Conservation (phyloP, 768 basidiomycete genomes). For the Hericium coralloides region DNA sequence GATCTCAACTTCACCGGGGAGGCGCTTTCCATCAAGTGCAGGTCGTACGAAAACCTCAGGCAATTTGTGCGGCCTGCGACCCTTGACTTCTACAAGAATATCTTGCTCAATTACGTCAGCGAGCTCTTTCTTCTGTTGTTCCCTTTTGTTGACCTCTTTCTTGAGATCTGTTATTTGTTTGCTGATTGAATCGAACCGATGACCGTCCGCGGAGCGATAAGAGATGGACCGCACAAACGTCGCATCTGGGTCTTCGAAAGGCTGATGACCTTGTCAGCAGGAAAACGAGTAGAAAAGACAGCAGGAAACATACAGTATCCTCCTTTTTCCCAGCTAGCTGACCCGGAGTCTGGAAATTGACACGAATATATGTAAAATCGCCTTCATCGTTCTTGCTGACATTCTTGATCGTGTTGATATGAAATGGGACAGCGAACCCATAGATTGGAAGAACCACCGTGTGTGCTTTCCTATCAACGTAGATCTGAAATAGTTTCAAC, state of each 20-base stretch:
- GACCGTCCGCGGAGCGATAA: conserved; percentile 83
- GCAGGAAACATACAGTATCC: conserved; percentile 57
- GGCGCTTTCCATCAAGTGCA: conserved; percentile 87
- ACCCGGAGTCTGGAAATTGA: conserved; percentile 98
- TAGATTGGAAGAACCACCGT: conserved; percentile 90
- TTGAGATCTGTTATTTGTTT: conserved; percentile 93
- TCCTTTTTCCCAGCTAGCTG: conserved; percentile 98
- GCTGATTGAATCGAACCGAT: conserved; percentile 81
- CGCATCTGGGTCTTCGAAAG: conserved; percentile 93
- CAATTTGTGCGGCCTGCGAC: conserved; percentile 76
- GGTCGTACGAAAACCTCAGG: conserved; percentile 92
- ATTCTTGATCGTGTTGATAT: conserved; percentile 98
- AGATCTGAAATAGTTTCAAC: conserved; percentile 46
- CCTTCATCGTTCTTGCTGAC: conserved; percentile 96
- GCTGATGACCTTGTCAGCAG: conserved; percentile 33
- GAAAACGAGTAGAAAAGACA: neutral
- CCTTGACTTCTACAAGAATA: conserved; percentile 79
- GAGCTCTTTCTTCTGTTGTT: conserved; percentile 97
- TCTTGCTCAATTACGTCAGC: conserved; percentile 98
- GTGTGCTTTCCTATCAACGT: conserved; percentile 83
- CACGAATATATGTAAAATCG: conserved; percentile 87
- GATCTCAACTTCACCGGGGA: conserved; percentile 97
- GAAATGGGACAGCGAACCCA: conserved; percentile 94
- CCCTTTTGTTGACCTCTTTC: conserved; percentile 94
- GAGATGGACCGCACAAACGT: conserved; percentile 95